Evolutionary conservation across 495 filamentous ascomycete genomes (phyloP).

Genomic region (Copromyces sp.): DNA sequence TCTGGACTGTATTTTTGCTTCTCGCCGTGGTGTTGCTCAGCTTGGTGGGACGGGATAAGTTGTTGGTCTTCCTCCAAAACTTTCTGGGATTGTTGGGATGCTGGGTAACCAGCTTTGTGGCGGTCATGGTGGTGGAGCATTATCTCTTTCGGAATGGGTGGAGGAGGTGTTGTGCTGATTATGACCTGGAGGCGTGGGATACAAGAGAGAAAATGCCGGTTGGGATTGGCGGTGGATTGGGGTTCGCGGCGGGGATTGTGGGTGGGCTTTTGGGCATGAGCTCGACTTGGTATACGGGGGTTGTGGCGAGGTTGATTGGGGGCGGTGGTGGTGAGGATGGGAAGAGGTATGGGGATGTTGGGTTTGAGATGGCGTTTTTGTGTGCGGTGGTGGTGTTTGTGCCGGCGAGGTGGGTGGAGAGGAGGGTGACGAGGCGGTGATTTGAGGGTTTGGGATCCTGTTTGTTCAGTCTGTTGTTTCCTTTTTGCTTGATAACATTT

Average conservation of each 20-base stretch:
- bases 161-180: conserved; percentile 22
- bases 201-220: conserved; percentile 33
- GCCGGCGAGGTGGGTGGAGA: conserved; percentile 21
- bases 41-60: conserved; percentile 36
- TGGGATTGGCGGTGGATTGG: conserved; percentile 36
- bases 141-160: conserved; percentile 43
- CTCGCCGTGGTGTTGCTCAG: conserved; percentile 30
- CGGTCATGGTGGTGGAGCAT: conserved; percentile 51
- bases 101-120: conserved; percentile 47
- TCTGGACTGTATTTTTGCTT: conserved; percentile 39
- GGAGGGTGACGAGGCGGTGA: conserved; percentile 3
- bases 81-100: conserved; percentile 52
- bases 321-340: conserved; percentile 1
- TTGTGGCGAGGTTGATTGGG: conserved; percentile 39
- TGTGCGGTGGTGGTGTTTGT: conserved; percentile 32
- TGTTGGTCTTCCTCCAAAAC: conserved; percentile 36
- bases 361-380: conserved; percentile 43
- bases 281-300: conserved; percentile 41
- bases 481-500: no score
- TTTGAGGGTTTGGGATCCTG: no score
- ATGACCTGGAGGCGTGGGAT: conserved; percentile 44
- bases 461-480: no score
- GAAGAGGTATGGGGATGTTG: conserved; percentile 43
- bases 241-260: conserved; percentile 35
- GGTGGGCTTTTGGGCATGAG: conserved; percentile 43